Percentiles rank a stretch among this genome's conserved stretches.
phyloP scores from a whole-genome alignment of 169 alveolate genomes.

The Sarcocystis neurona region DNA sequence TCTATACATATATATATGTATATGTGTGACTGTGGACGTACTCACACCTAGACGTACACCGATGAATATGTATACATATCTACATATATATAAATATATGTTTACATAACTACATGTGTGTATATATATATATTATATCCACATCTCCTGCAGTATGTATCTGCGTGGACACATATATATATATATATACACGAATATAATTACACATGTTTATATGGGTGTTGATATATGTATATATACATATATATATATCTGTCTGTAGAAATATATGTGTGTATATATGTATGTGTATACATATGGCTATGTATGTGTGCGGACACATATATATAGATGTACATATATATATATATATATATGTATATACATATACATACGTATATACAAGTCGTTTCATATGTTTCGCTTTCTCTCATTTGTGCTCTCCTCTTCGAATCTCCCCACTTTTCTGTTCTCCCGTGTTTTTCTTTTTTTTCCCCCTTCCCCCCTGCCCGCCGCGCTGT shows the following conservation, averaged over 20 bases:
- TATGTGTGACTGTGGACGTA: too few relatives aligned
- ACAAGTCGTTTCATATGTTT: not conserved
- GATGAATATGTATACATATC: not conserved
- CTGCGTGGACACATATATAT: not conserved
- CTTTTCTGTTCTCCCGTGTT: not conserved
- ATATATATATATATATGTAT: not conserved
- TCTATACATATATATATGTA: too few relatives aligned
- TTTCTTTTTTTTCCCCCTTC: not conserved
- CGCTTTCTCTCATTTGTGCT: not conserved
- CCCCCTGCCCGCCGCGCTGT: not conserved
- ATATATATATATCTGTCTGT: not conserved
- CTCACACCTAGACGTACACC: too few relatives aligned
- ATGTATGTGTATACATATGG: not conserved
- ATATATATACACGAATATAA: too few relatives aligned
- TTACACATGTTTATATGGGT: too few relatives aligned
- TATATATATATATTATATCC: not conserved
- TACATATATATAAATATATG: not conserved
- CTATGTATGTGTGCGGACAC: not conserved
- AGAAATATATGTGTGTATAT: not conserved
- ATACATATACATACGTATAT: not conserved
- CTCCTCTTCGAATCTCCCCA: not conserved
- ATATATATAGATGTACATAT: not conserved
- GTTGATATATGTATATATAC: not conserved
- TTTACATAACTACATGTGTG: not conserved
- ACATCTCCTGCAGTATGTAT: too few relatives aligned